These are phyloP conservation scores for Trametes punicea DNA, from an alignment of 768 basidiomycete species.

Conservation along the genomic window DNA sequence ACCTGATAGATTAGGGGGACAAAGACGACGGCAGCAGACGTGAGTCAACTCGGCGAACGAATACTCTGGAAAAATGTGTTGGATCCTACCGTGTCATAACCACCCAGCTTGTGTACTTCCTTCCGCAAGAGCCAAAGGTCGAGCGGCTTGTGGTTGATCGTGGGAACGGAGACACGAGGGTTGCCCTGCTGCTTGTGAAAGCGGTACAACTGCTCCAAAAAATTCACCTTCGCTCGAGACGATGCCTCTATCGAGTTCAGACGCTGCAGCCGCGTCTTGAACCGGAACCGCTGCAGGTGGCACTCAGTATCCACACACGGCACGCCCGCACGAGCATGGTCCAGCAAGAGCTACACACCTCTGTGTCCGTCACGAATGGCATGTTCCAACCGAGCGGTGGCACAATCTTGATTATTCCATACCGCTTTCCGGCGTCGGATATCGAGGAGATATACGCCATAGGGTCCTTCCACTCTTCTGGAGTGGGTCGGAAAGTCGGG, in stretches of 20 bases:
- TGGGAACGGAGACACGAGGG: slow-evolving; percentile 85
- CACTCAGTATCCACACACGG: slow-evolving; percentile 14
- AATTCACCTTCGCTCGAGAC: slow-evolving; percentile 94
- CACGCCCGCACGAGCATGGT: slow-evolving; percentile 3
- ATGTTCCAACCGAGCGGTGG: slow-evolving; percentile 93
- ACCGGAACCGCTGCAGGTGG: slow-evolving; percentile 72
- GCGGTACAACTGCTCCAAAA: slow-evolving; percentile 93
- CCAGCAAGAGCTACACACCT: slow-evolving; percentile 50
- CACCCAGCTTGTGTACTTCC: slow-evolving; percentile 87
- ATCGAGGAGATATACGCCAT: slow-evolving; percentile 90
- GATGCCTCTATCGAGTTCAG: slow-evolving; percentile 97
- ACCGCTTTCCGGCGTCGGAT: slow-evolving; percentile 62
- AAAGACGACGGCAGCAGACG: background rate
- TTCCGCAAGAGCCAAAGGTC: slow-evolving; percentile 93
- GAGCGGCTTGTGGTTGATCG: slow-evolving; percentile 87
- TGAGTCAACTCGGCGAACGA: background rate
- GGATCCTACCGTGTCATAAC: slow-evolving; percentile 73
- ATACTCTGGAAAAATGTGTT: background rate
- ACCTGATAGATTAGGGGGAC: slow-evolving; percentile 47
- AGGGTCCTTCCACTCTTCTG: slow-evolving; percentile 92
- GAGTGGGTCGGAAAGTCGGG: slow-evolving; percentile 82
- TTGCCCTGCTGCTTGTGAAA: slow-evolving; percentile 97
- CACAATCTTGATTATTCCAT: slow-evolving; percentile 94
- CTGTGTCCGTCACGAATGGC: slow-evolving; percentile 93
- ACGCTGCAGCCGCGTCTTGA: slow-evolving; percentile 92